Evolutionary conservation across 768 basidiomycete genomes (phyloP).

Genomic region (Myochromella boudieri): DNA sequence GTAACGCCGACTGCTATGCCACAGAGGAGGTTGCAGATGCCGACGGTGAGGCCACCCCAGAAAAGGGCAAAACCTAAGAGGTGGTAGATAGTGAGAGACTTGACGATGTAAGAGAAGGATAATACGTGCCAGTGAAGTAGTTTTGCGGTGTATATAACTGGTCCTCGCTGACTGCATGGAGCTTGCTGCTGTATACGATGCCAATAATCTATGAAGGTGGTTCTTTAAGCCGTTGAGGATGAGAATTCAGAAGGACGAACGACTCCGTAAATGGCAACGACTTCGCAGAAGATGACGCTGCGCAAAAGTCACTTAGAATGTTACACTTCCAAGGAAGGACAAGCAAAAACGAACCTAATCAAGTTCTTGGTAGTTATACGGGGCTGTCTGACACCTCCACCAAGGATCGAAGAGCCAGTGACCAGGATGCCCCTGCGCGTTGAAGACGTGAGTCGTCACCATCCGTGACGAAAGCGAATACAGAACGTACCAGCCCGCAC

Average conservation of each 20-base stretch:
- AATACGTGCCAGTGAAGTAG: conserved; percentile 79
- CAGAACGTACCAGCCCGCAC: conserved; percentile 85
- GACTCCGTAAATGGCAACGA: conserved; percentile 97
- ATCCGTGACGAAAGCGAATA: background rate
- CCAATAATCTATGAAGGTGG: conserved; percentile 72
- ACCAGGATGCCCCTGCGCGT: conserved; percentile 89
- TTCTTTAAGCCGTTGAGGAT: background rate
- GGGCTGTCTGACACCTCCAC: conserved; percentile 91
- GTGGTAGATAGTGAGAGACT: background rate
- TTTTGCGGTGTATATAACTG: conserved; percentile 81
- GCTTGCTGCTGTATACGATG: conserved; percentile 91
- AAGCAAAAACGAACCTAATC: conserved; percentile 68
- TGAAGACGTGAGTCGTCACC: conserved; percentile 11
- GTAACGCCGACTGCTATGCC: conserved; percentile 94
- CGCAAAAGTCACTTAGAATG: background rate
- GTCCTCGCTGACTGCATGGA: conserved; percentile 59
- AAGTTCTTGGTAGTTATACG: conserved; percentile 96
- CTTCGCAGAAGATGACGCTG: conserved; percentile 99
- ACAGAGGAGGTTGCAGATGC: conserved; percentile 91
- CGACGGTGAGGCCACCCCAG: conserved; percentile 96
- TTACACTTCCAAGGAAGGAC: background rate
- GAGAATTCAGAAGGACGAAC: conserved; percentile 44
- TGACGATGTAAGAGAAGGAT: background rate
- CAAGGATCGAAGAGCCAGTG: conserved; percentile 94
- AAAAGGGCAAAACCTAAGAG: conserved; percentile 83